Base-by-base conservation (phyloP, 2,329 filamentous ascomycete genomes). In the Dactylellina parvicollis region DNA sequence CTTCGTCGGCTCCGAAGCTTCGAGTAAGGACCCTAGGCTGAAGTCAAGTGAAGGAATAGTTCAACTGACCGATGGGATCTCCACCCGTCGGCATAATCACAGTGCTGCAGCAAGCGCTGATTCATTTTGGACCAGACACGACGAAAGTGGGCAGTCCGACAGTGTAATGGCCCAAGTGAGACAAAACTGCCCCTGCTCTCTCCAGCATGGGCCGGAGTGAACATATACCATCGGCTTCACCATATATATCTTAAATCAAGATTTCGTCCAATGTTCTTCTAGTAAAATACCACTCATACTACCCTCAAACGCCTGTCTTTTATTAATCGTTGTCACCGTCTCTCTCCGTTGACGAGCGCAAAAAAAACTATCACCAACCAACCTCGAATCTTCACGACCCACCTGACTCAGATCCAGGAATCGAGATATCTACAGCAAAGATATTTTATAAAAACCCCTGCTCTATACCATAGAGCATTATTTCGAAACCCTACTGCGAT, bases 31-130 rank as follows among this genome's bases (percentile, higher is more conserved):
- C 47, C 16, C n/a, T 42, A 42, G 46, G 22, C 20, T 26, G 20
- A 49, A 26, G 20, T 4, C 26, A 12, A 30, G 16, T 46, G 42
- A 46, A 46, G 42, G 42, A 46, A 46, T 46, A 16, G 24, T 30
- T 28, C 22, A 30, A 12, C 46, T 57, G 62, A 50, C 49, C 42
- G 62, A 67, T 67, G 62, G 62, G 34, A 67, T 57, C 42, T 57
- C 62, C 44, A 67, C 44, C 62, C 62, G 62, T 67, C 62, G 62
- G 62, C 62, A 50, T 67, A 67, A 67, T 66, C 61, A 47, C 52
- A 26, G 61, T 46, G 50, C 50, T 67, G 50, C 47, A 44, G 28
- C 46, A 26, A 44, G 59, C 59, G 46, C 46, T 57, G 61, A 46
- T 57, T 66, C 61, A 59, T 59, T 42, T 32, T 50, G 42, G 22